Evolutionary conservation across 164 flowering plant genomes (phyloP).

Genomic region (Magnolia officinalis): DNA sequence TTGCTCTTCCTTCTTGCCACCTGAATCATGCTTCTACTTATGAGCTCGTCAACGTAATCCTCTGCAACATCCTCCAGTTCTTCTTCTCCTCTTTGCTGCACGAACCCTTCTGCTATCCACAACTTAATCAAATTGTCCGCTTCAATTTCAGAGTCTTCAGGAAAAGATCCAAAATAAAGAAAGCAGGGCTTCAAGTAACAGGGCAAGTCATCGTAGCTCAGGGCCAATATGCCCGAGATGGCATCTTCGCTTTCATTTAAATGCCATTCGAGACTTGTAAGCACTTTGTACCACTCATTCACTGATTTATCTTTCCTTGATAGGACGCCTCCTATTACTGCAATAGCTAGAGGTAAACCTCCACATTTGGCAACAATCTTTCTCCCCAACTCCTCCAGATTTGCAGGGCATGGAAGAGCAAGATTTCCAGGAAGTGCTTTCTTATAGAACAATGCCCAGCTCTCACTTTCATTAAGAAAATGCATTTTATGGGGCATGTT

Average conservation of each 20-base stretch:
- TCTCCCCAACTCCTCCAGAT: no score
- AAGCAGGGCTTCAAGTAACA: constrained; percentile 1
- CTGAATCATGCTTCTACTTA: background rate
- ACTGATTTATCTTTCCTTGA: no score
- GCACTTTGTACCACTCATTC: no score
- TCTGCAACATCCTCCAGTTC: constrained; percentile 7
- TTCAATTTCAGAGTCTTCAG: background rate
- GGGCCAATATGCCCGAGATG: background rate
- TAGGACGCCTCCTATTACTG: no score
- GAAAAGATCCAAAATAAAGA: background rate
- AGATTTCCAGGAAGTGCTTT: no score
- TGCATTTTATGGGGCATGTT: no score
- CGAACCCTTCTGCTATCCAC: constrained; percentile 3
- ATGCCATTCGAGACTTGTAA: background rate
- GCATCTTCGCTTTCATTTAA: background rate
- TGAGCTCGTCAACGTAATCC: background rate
- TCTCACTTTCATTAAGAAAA: no score
- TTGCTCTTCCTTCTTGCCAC: background rate
- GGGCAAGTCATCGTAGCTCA: constrained; percentile 4
- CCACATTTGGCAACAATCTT: no score
- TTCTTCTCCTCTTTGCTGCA: background rate
- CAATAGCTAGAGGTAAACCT: no score
- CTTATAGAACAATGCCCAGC: no score
- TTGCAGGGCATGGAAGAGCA: no score
- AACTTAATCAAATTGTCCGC: background rate